Evolutionary conservation across 306 rosid species (phyloP), one percentile per base, ranked within the genome.

Genomic region (Crotalaria pallida): DNA sequence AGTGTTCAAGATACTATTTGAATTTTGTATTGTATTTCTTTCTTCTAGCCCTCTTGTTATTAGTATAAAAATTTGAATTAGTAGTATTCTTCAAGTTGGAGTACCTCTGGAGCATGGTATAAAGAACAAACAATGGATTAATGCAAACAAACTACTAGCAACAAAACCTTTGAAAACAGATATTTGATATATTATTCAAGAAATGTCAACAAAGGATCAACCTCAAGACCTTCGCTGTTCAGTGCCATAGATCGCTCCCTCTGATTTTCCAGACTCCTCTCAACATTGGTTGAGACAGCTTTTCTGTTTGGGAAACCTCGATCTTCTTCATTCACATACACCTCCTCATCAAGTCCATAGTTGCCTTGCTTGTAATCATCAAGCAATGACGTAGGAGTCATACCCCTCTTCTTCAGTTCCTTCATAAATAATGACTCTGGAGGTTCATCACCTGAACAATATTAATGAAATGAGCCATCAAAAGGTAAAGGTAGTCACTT

Each of bases 151-250:
- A 29, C 17, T 7, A 65, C 13, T 38, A 34, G 38, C 67, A 63
- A 53, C 22, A 73, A 75, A 71, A 61, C 17, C 47, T 58, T 26
- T 11, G 33, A 47, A 65, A 15, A 52, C 7, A 4, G 41, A 68
- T 29, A 27, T 11, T 36, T 62, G 13, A 78, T 49, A 77, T 33
- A 71, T 12, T 38, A 40, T 36, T 61, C 33, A 67, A 79, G 34
- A 38, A 41, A 65, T 23, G 58, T 51, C 16, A 65, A 21, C 52
- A 67, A 76, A n/a, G 67, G 34, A 23, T 76, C 76, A 83, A 94
- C 99, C 99, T 94, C 97, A 21, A 94, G 95, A 80, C 99, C 99
- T 88, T 94, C 97, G 22, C 99, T 94, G 89, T 94, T 94, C 69
- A 91, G 77, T 18, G 79, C 87, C 99, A 91, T 86, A 36, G 99